phyloP scores from a whole-genome alignment of 1,284 basidiomycete species.

The Leccinum griseonigrum region DNA sequence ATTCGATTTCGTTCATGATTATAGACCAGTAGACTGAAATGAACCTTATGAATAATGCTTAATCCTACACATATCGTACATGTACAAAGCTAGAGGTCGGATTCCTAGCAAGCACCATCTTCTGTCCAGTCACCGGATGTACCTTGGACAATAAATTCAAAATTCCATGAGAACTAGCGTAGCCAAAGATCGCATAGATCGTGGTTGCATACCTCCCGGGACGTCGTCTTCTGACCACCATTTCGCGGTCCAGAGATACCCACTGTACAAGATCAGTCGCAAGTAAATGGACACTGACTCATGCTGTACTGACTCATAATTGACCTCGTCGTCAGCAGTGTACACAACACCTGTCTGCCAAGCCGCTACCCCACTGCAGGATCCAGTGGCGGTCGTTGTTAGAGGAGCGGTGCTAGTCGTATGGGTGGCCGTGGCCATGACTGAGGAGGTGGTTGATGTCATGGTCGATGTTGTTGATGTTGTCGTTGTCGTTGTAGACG shows the following conservation, averaged over 20 bases:
- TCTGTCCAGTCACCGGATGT: constrained; percentile 56
- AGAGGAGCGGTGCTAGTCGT: constrained; percentile 26
- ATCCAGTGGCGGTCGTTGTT: constrained; percentile 33
- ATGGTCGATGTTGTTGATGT: constrained; percentile 19
- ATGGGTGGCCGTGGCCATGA: constrained; percentile 3
- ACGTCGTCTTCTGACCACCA: constrained; percentile 55
- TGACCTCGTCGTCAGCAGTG: constrained; percentile 47
- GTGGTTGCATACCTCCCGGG: constrained; percentile 44
- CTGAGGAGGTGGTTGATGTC: not conserved
- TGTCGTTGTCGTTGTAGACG: constrained; percentile 4
- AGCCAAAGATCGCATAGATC: not conserved
- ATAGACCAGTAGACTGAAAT: not conserved
- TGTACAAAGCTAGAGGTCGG: not conserved
- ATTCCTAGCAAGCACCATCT: constrained; percentile 44
- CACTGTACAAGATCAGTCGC: constrained; percentile 31
- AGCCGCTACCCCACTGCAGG: constrained; percentile 48
- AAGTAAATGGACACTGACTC: not conserved
- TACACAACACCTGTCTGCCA: constrained; percentile 50
- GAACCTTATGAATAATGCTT: not conserved
- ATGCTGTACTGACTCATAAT: constrained; percentile 43
- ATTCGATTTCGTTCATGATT: not conserved
- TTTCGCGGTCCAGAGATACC: constrained; percentile 59
- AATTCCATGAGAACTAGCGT: not conserved
- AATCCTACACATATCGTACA: not conserved
- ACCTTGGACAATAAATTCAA: constrained; percentile 20